A percentile compares a stretch with the other conserved stretches of the same genome.
These are phyloP conservation scores for Diaporthe sp. DNA, from an alignment of 2,329 filamentous ascomycete genomes.

Conservation along the genomic window DNA sequence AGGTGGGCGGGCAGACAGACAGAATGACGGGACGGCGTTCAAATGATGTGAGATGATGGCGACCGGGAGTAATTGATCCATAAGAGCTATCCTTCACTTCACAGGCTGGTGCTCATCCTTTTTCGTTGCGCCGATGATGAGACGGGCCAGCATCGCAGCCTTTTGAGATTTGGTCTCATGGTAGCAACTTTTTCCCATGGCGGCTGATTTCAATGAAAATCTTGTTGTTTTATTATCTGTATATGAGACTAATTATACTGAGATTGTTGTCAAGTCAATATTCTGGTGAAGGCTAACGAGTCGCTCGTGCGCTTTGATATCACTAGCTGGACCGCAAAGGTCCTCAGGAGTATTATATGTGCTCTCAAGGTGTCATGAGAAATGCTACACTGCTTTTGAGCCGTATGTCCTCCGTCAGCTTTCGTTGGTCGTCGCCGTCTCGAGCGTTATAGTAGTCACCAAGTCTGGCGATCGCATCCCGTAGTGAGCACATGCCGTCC, in stretches of 20 bases:
- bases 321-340: not conserved
- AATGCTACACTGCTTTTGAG: not conserved
- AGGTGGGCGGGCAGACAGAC: not conserved
- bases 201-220: slow-evolving; percentile 7
- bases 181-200: not conserved
- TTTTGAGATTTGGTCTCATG: not conserved
- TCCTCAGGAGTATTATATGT: not conserved
- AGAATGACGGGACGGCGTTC: slow-evolving; percentile 2
- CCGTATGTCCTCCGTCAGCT: not conserved
- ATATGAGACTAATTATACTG: not conserved
- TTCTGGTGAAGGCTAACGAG: not conserved
- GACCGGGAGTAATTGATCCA: not conserved
- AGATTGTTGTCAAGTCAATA: not conserved
- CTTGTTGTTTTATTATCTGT: not conserved
- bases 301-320: not conserved
- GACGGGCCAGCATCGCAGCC: not conserved
- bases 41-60: slow-evolving; percentile 18
- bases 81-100: not conserved
- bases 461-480: not conserved
- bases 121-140: not conserved
- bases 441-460: too few relatives aligned
- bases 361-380: not conserved
- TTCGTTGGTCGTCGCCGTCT: not conserved
- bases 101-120: not conserved
- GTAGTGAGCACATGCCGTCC: not conserved